Evolutionary conservation across 176 grass and related monocot species (phyloP).

Genomic region (Leersia perrieri): DNA sequence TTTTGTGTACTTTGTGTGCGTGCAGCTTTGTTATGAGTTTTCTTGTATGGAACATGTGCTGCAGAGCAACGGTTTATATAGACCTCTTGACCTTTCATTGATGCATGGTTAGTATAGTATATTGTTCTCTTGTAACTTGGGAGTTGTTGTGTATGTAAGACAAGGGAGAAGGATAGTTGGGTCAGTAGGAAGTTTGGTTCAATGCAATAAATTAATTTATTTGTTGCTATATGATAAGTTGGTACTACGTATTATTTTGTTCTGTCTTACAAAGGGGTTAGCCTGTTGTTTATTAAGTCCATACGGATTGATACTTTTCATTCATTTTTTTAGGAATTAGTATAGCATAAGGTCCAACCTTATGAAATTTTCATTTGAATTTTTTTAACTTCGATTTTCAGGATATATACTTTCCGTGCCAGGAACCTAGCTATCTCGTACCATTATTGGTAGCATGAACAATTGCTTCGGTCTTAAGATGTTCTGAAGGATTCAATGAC

Average conservation of each 20-base stretch:
- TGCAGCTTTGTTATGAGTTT: not conserved
- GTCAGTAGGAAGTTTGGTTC: too few species aligned
- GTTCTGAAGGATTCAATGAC: not conserved
- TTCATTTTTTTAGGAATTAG: not conserved
- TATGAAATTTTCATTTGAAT: too few species aligned
- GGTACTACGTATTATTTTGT: too few species aligned
- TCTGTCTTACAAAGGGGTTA: too few species aligned
- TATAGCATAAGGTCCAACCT: too few species aligned
- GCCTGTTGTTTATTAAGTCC: too few species aligned
- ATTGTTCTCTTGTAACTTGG: not conserved
- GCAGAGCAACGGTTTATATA: slow-evolving; percentile 20
- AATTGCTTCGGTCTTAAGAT: not conserved
- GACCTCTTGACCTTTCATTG: not conserved
- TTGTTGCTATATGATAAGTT: too few species aligned
- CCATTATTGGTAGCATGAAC: not conserved
- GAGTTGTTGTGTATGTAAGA: not conserved
- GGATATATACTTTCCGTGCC: too few species aligned
- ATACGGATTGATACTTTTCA: not conserved
- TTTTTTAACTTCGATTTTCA: too few species aligned
- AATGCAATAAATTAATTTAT: too few species aligned
- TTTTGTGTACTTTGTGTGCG: not conserved
- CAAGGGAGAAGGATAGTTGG: too few species aligned
- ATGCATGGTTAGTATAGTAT: not conserved
- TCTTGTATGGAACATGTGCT: not conserved
- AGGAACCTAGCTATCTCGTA: too few species aligned